Evolutionary conservation across 768 basidiomycete genomes (phyloP), one percentile per base, ranked within the genome.

Genomic region (Daedaleopsis nitida): DNA sequence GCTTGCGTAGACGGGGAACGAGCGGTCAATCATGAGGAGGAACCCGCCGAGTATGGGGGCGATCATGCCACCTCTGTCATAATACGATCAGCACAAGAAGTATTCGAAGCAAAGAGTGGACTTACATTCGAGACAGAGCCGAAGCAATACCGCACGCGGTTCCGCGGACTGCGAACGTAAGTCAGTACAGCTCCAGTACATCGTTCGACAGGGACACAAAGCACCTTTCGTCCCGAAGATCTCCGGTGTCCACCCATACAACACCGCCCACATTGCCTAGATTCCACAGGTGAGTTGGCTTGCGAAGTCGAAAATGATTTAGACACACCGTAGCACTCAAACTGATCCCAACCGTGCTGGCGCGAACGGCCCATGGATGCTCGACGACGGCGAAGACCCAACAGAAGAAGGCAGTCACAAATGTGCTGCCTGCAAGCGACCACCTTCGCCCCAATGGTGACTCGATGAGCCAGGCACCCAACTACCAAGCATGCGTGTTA

Each of bases 161-260:
- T 27, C 94, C 94, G 51, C 94, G 85, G 3, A 94, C 89, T 86
- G 39, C 12, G 23, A 43, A 32, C 21, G 24, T 35, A 39, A 2
- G 37, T 60, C 27, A 52, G 47, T 3, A 42, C 39, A n/a, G 17
- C 13, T 38, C 27, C 19, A 17, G 10, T 35, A 17, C 5, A 27
- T 32, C 16, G 6, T 8, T 23, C 47, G 42, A 24, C n/a, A 11
- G 14, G 35, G 9, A n/a, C 16, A 45, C n/a, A 51, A 64, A 74
- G 42, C 66, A 87, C 87, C 83, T 77, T 86, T 86, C 0, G 92
- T 92, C 0, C 83, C 86, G 68, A 96, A 95, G 14, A 93, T 88
- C 73, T 92, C 91, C 3, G 93, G 93, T 0, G 93, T 94, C 88
- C 91, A 92, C 4, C 91, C 91, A 66, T 93, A 93, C 54, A 93